phyloP scores from a whole-genome alignment of 768 basidiomycete genomes.

The Boletus tomentosulus region DNA sequence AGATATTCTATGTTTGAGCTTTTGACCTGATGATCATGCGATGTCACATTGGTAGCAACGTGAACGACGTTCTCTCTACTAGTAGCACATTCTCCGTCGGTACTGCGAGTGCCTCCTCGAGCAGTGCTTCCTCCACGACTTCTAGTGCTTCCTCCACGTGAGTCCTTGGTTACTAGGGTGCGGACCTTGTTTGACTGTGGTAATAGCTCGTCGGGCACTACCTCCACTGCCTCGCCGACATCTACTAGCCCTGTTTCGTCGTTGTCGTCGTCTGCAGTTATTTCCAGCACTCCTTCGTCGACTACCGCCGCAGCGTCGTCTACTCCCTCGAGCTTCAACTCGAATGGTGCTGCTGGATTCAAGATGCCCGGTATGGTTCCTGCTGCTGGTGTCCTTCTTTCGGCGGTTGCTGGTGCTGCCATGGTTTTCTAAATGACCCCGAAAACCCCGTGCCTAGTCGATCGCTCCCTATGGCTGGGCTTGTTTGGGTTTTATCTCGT shows the following conservation, averaged over 20 bases:
- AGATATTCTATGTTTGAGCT: background rate
- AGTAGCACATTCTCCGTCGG: slow-evolving; percentile 43
- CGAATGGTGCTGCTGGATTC: slow-evolving; percentile 29
- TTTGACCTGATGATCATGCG: background rate
- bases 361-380: slow-evolving; percentile 33
- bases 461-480: background rate
- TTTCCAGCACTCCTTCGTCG: background rate
- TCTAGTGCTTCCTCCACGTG: slow-evolving; percentile 2
- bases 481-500: slow-evolving; percentile 2
- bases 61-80: slow-evolving; percentile 40
- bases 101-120: slow-evolving; percentile 5
- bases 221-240: slow-evolving; percentile 5
- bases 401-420: slow-evolving; percentile 47
- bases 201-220: background rate
- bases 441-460: background rate
- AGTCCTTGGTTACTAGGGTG: background rate
- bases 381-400: slow-evolving; percentile 36
- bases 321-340: slow-evolving; percentile 19
- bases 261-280: background rate
- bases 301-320: slow-evolving; percentile 19
- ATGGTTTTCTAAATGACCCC: slow-evolving; percentile 38
- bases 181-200: background rate
- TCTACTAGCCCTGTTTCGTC: slow-evolving; percentile 9
- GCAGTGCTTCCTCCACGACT: slow-evolving; percentile 12
- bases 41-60: slow-evolving; percentile 29